Evolutionary conservation across 2,329 filamentous ascomycete species (phyloP).

Genomic region (Clonostachys rosea): DNA sequence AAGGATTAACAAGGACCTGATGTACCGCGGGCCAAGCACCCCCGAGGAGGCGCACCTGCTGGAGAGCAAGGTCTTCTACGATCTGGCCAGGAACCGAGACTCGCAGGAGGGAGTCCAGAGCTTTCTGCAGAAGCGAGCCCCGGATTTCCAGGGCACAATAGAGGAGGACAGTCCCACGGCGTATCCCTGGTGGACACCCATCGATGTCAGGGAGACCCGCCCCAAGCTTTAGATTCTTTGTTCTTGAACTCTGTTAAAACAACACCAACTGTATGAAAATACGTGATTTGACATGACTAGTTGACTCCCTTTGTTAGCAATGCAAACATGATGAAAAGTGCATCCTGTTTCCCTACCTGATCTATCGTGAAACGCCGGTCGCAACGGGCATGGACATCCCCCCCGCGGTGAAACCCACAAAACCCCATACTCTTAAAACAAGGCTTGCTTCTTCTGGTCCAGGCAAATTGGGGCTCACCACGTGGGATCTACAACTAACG

Average conservation of each 20-base stretch:
- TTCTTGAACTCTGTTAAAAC: background rate
- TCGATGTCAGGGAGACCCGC: slow-evolving; percentile 19
- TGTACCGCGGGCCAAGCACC: slow-evolving; percentile 53
- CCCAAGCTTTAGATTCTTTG: slow-evolving; percentile 11
- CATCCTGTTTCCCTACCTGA: too few relatives aligned
- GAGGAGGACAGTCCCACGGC: slow-evolving; percentile 52
- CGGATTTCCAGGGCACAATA: slow-evolving; percentile 57
- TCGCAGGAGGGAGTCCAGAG: slow-evolving; percentile 62
- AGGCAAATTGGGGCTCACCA: too few relatives aligned
- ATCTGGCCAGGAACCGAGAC: slow-evolving; percentile 53
- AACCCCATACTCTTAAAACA: too few relatives aligned
- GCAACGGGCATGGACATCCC: too few relatives aligned
- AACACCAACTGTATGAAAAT: background rate
- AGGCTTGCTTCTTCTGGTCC: too few relatives aligned
- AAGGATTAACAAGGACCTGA: slow-evolving; percentile 66
- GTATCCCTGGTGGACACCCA: slow-evolving; percentile 66
- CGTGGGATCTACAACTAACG: too few relatives aligned
- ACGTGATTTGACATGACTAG: background rate
- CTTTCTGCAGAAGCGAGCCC: slow-evolving; percentile 66
- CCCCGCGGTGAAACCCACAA: too few relatives aligned
- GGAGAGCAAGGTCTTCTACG: slow-evolving; percentile 60
- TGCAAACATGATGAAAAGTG: too few relatives aligned
- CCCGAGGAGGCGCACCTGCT: slow-evolving; percentile 68
- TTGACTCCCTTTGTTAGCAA: too few relatives aligned
- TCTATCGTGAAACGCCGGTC: too few relatives aligned